Percentiles rank a stretch among this genome's conserved stretches.
phyloP scores from a whole-genome alignment of 805 yeast species.

The Candida argentea region DNA sequence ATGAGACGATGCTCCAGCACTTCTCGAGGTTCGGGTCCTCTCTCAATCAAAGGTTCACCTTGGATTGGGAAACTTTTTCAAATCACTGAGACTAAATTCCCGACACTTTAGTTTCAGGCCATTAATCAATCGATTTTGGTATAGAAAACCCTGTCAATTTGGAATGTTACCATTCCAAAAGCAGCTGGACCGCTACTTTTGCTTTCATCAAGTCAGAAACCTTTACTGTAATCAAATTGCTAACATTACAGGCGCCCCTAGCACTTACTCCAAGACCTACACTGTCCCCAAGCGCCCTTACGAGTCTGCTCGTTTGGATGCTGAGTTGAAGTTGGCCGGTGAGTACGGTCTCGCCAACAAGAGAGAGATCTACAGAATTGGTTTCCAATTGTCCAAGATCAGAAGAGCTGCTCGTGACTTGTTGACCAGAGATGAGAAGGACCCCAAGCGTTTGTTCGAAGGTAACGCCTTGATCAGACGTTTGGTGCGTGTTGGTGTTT shows the following conservation, averaged over 20 bases:
- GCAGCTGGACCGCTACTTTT: not conserved
- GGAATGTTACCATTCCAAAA: slow-evolving; percentile 1
- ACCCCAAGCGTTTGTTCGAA: slow-evolving; percentile 99
- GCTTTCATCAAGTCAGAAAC: not conserved
- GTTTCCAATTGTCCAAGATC: slow-evolving; percentile 97
- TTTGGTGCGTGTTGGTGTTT: slow-evolving; percentile 96
- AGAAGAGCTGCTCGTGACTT: slow-evolving; percentile 99
- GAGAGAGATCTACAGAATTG: slow-evolving; percentile 99
- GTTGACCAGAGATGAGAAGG: slow-evolving; percentile 99
- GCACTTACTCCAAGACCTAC: slow-evolving; percentile 99
- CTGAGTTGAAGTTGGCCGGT: slow-evolving; percentile 99
- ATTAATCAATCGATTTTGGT: too few relatives aligned
- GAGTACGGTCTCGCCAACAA: slow-evolving; percentile 99
- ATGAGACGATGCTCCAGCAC: slow-evolving; percentile 1
- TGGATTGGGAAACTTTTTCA: slow-evolving; percentile 13
- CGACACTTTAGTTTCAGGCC: slow-evolving; percentile 71
- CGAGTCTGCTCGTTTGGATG: slow-evolving; percentile 99
- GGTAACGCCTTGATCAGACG: slow-evolving; percentile 99
- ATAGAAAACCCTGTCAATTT: slow-evolving; percentile 3
- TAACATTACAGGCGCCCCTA: slow-evolving; percentile 74
- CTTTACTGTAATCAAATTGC: slow-evolving; percentile 1
- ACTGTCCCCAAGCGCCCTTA: slow-evolving; percentile 99
- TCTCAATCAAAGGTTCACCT: slow-evolving; percentile 7
- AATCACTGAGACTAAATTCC: slow-evolving; percentile 58
- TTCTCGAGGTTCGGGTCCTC: slow-evolving; percentile 71